Base-by-base conservation (phyloP, 2,329 filamentous ascomycete species). In the Calonectria pseudoreteaudii region DNA sequence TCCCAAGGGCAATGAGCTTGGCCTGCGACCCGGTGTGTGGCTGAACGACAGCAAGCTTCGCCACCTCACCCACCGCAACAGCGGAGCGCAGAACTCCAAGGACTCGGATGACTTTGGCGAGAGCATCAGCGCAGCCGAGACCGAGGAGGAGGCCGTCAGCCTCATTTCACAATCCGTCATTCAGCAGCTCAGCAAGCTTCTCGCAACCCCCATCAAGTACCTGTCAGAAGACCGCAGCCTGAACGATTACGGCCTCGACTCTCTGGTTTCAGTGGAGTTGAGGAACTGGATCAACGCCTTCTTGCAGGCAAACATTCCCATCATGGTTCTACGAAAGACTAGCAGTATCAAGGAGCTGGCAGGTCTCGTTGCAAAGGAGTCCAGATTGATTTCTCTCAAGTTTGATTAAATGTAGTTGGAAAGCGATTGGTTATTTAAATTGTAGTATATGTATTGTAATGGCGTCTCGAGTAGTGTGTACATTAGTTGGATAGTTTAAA, bases 211-310 rank as follows among this genome's bases (percentile, higher is more conserved):
- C 8, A 74, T 73, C 9, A 74, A 76, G 10, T 78, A 81, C 18
- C 76, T 84, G 11, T 76, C 79, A 53, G 70, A 75, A 11, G 75
- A 52, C 52, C 77, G 23, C 68, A 80, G 30, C 68, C 75, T 71
- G 67, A 68, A 74, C 28, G 47, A 68, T 4, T 82, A 81, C 41
- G 82, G 82, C 1, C 73, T 83, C 3, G 82, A 83, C 74, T 83
- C 81, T n/a, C 77, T 84, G 18, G 80, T 83, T 14, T 81, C 79
- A 1, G 78, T 82, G 3, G 82, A 84, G 76, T 66, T 84, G 26
- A 74, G 80, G 38, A 83, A 83, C 56, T 82, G 80, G 80, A 79
- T 81, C 31, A 76, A 70, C 9, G 70, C 76, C 68, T 76, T 75
- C 52, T 67, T 80, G 18, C 75, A 79, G 62, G 78, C 75, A 31